Base-by-base conservation (phyloP, 805 yeast species). In the Cyberlindnera misumaiensis region DNA sequence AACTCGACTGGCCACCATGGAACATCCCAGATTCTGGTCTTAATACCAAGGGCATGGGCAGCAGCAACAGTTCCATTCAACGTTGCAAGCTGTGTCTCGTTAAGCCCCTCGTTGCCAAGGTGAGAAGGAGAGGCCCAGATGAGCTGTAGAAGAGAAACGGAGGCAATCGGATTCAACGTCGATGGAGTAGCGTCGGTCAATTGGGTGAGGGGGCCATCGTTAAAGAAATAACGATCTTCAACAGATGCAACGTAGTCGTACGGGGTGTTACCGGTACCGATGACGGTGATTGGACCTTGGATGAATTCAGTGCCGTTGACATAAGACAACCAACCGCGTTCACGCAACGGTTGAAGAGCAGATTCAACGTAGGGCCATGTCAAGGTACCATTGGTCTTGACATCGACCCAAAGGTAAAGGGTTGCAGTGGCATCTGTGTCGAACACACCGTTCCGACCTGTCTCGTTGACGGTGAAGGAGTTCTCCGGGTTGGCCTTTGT, bases 201-300 rank as follows among this genome's bases (percentile, higher is more conserved):
- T 5, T 30, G 28, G 3, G 26, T 16, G 36, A 78, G 60, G 3
- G 79, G 76, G 4, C 74, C 81, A 54, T 79, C 85, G 28, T 63
- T 59, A 47, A 76, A 79, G 35, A 43, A 47, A 15, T 49, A 45
- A 36, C 59, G 67, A 48, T 57, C 67, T 64, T 34, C 65, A 49
- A 26, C 51, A 10, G 48, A 17, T 14, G 64, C 58, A 15, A 56
- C 45, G 14, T 28, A 52, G 14, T 63, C 72, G 32, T 56, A 51
- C 2, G 89, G 88, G 15, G 77, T 68, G 49, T 80, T 73, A 4
- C 93, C 93, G 0, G 90, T 83, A 25, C 81, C 73, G 14, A 83
- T 69, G 10, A 83, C 65, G 1, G 83, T 72, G 12, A 83, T 45
- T 5, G 88, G 87, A 3, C 80, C 80, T 35, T 63, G 59, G 3